These are phyloP conservation scores for Sorghum bicolor DNA, from an alignment of 176 grass and related monocot species.

Conservation along the genomic window Sorghum_bicolor_NCBIv3 NC_012876.2:42745001-42745500, in stretches of 20 bases:
- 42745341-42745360: not conserved
- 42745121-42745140: not conserved
- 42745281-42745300: not conserved
- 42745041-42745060: not conserved
- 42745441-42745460: not conserved
- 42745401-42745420: not conserved
- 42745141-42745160: not conserved
- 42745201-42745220: slow-evolving; percentile 5
- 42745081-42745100: not conserved
- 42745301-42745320: not conserved
- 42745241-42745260: not conserved
- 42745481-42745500: not conserved
- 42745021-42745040: slow-evolving; percentile 30
- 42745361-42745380: not conserved
- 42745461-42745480: not conserved
- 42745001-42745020: slow-evolving; percentile 89
- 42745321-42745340: slow-evolving; percentile 4
- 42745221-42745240: not conserved
- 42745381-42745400: not conserved
- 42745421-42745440: not conserved
- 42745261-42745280: not conserved
- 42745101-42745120: not conserved
- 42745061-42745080: not conserved
- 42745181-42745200: not conserved
- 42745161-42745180: not conserved